Evolutionary conservation across 2,329 filamentous ascomycete genomes (phyloP).

Genomic region (Pestalotiopsis sp.): DNA sequence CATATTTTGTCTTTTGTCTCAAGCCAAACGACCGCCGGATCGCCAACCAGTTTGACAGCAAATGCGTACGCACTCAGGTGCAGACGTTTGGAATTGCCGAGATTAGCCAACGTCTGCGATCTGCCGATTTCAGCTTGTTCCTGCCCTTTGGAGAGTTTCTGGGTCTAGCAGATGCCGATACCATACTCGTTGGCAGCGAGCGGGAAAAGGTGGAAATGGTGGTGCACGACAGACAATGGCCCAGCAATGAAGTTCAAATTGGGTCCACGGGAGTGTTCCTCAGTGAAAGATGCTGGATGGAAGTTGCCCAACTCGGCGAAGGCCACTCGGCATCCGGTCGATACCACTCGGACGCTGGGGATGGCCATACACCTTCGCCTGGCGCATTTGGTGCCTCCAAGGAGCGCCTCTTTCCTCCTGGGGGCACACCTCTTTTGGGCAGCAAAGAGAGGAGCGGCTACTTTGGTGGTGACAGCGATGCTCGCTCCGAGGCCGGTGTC

Average conservation of each 20-base stretch:
- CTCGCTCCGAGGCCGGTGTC: constrained; percentile 85
- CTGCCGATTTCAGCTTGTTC: constrained; percentile 94
- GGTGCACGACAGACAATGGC: constrained; percentile 92
- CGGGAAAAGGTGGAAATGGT: constrained; percentile 87
- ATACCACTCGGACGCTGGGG: constrained; percentile 63
- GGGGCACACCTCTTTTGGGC: constrained; percentile 61
- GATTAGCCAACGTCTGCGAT: constrained; percentile 88
- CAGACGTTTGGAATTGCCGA: constrained; percentile 96
- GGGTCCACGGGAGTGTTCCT: constrained; percentile 94
- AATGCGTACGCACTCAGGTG: constrained; percentile 91
- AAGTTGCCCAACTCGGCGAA: constrained; percentile 76
- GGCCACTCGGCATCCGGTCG: constrained; percentile 52
- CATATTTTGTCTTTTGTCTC: constrained; percentile 94
- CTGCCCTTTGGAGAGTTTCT: constrained; percentile 95
- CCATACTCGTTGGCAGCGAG: constrained; percentile 86
- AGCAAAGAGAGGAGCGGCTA: constrained; percentile 80
- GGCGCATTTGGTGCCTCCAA: constrained; percentile 62
- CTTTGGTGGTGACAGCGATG: constrained; percentile 79
- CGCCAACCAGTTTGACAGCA: constrained; percentile 98
- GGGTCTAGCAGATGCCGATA: constrained; percentile 81
- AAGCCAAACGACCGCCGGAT: constrained; percentile 97
- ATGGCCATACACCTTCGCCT: constrained; percentile 56
- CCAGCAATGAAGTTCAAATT: constrained; percentile 83
- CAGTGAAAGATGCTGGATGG: constrained; percentile 93
- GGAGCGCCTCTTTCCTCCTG: constrained; percentile 55